Evolutionary conservation across 2,329 filamentous ascomycete genomes (phyloP), one percentile per base, ranked within the genome.

Genomic region (Teratosphaeria pseudoeucalypti): DNA sequence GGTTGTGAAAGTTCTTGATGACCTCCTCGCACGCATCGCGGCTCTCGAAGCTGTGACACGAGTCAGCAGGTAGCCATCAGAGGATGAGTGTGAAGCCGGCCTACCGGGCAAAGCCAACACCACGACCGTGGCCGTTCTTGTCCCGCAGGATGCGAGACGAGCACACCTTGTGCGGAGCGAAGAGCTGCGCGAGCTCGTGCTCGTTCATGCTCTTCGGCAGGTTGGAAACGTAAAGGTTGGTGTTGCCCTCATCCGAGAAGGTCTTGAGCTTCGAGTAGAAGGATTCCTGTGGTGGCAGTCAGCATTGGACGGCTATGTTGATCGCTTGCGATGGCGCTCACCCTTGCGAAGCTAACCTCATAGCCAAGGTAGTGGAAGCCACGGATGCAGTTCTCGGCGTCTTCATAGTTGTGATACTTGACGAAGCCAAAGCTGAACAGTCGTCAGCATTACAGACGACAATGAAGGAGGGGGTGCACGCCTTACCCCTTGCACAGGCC

Each of bases 141-240:
- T 97, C 92, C 56, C 92, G 90, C 64, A 96, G 88, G 67, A 99
- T 96, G 77, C 95, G 92, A 81, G 90, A 92, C 2, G 92, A 97
- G 71, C 94, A 83, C 64, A 96, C 92, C 68, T 86, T 86, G 76
- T 87, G 90, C 58, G 87, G 87, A 60, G 82, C 81, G 77, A 89
- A 96, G 72, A 90, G 91, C 64, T 83, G 85, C 70, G 85, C 87
- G 67, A 90, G 82, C 74, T 90, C 88, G 67, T 90, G 86, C 79
- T 99, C 95, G 57, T 89, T 95, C 81, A 95, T 85, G 63, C 86
- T 85, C 76, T 92, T 92, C 39, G 94, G 94, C 53, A 99, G 83
- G 75, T 97, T 99, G 32, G 95, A 99, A 63, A 97, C 92, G 75
- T 99, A 99, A 64, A 99, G 83, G 73, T 99, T 99, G 65, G 94